Conservation (phyloP, 2,329 filamentous ascomycete species). For the Epicoccum sorghinum region DNA sequence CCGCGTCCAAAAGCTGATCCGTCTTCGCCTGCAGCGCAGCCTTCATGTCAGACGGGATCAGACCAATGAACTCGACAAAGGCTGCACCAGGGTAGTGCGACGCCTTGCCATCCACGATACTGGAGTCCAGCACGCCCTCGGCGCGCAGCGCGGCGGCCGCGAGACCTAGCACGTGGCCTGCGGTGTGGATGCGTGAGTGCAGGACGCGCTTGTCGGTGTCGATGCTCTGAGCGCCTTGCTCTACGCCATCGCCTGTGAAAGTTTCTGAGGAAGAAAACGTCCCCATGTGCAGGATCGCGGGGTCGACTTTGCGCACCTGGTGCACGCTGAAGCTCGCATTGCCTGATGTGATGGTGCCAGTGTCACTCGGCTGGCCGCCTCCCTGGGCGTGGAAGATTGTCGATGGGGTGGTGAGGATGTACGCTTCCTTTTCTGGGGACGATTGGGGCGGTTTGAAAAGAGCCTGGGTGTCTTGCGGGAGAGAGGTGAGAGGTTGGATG, state of each 20-base stretch:
- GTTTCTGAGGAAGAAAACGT: neutral
- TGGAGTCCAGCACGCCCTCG: constrained; percentile 41
- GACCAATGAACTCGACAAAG: constrained; percentile 68
- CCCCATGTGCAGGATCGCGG: constrained; percentile 70
- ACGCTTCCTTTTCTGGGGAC: constrained; percentile 37
- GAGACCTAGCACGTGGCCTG: constrained; percentile 72
- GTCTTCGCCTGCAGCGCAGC: constrained; percentile 63
- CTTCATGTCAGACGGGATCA: constrained; percentile 63
- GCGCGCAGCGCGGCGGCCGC: constrained; percentile 67
- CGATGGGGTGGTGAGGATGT: constrained; percentile 64
- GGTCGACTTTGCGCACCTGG: constrained; percentile 61
- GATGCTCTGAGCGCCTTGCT: constrained; percentile 56
- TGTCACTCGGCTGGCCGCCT: constrained; percentile 74
- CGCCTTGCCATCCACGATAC: constrained; percentile 72
- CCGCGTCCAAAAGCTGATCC: constrained; percentile 62
- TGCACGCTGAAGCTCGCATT: constrained; percentile 64
- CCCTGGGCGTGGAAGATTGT: constrained; percentile 81
- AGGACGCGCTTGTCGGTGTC: constrained; percentile 65
- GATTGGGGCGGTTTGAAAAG: constrained; percentile 63
- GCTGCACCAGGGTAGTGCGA: constrained; percentile 73
- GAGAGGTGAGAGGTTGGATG: constrained; percentile 56
- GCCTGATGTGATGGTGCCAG: constrained; percentile 60
- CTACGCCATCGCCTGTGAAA: neutral
- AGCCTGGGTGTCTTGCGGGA: constrained; percentile 58
- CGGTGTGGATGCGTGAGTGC: constrained; percentile 74